Conservation (phyloP, 495 filamentous ascomycete genomes). For the Penicillium nucicola region DNA sequence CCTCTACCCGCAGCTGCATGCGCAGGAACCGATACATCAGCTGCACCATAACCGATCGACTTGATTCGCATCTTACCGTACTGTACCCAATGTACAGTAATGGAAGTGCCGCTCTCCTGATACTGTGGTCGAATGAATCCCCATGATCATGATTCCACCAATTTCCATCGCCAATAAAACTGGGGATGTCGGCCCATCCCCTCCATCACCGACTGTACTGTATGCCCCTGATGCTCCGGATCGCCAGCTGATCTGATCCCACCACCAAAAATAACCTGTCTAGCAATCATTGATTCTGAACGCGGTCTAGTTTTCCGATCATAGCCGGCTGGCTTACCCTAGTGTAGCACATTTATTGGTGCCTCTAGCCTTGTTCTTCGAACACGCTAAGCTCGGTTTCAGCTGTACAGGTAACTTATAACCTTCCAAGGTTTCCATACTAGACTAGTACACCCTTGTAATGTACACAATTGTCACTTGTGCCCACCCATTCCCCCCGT, state of each 20-base stretch:
- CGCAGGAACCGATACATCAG: slow-evolving; percentile 25
- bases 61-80: slow-evolving; percentile 1
- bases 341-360: slow-evolving; percentile 29
- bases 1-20: background rate
- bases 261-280: slow-evolving; percentile 25
- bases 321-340: slow-evolving; percentile 14
- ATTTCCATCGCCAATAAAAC: too few relatives aligned
- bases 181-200: too few relatives aligned
- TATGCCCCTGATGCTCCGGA: background rate
- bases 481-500: too few relatives aligned
- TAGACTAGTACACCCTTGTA: background rate
- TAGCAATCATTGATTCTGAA: background rate
- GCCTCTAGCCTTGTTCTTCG: background rate
- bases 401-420: too few relatives aligned
- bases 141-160: background rate
- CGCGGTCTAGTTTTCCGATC: slow-evolving; percentile 22
- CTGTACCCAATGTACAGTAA: too few relatives aligned
- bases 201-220: too few relatives aligned
- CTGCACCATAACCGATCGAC: slow-evolving; percentile 9
- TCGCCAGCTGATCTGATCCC: slow-evolving; percentile 1
- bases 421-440: too few relatives aligned
- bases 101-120: too few relatives aligned
- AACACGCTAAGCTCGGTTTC: too few relatives aligned
- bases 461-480: background rate
- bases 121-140: too few relatives aligned